Base-by-base conservation (phyloP, 2,329 filamentous ascomycete species). In the Cytospora paraplurivora region DNA sequence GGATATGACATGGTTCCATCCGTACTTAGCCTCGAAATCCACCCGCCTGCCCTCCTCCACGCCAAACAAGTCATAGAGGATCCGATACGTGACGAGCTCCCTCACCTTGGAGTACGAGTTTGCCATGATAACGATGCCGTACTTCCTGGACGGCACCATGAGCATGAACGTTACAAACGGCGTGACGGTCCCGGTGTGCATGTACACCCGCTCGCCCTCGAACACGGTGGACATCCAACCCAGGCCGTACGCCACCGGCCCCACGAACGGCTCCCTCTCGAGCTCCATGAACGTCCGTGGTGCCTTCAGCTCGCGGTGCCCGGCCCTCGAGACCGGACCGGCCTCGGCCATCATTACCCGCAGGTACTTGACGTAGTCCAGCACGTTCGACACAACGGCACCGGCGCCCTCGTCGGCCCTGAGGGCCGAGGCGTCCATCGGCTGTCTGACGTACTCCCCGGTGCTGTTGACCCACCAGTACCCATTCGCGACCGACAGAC, bases 331-430 rank as follows among this genome's bases (percentile, higher is more conserved):
- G 0, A 75, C 61, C 0, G 72, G 73, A 0, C 66, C 69, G 0
- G 67, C 64, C 56, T 72, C 73, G 3, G 65, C 51, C 44, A 76
- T 72, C 74, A 76, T 76, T 38, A 69, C 64, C 27, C 69, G 71
- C 19, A 76, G 69, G 52, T 73, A 76, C 53, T 69, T 71, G 7
- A 76, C 72, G 67, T 77, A 79, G 63, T 79, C 77, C 0, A 70
- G 38, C 6, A 78, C 75, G 33, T 72, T 77, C 0, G 73, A 77
- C 41, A 79, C 73, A 27, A 81, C 74, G 17, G 73, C 75, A 0
- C 81, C 81, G 0, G 80, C 79, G 0, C 79, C 81, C 53, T 75
- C 74, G 6, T 71, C 73, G 49, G 71, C 71, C 3, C 72, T 69
- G 62, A 70, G 63, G 57, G 66, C 68, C 7, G 64, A 32, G 32